These are phyloP conservation scores for Hura crepitans DNA, from an alignment of 441 rosid species.

Conservation along the genomic window DNA sequence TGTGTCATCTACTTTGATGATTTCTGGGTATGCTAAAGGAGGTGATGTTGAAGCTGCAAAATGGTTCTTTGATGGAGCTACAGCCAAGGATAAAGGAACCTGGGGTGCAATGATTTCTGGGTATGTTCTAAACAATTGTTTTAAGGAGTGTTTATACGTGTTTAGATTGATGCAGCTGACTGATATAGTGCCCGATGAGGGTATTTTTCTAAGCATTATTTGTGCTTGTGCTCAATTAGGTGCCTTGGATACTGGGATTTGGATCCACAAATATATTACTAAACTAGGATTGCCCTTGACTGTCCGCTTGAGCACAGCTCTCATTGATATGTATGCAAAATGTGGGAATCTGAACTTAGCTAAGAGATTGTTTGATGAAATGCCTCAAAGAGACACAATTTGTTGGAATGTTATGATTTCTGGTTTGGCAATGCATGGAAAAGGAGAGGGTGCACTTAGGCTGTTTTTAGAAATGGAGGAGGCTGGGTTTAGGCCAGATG, in stretches of 20 bases:
- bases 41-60: constrained; percentile 42
- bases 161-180: constrained; percentile 41
- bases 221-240: constrained; percentile 45
- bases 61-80: constrained; percentile 37
- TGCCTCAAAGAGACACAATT: constrained; percentile 44
- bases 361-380: constrained; percentile 40
- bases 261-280: constrained; percentile 46
- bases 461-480: constrained; percentile 49
- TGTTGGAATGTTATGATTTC: constrained; percentile 62
- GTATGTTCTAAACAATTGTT: constrained; percentile 41
- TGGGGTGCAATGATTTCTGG: constrained; percentile 59
- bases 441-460: constrained; percentile 42
- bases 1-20: constrained; percentile 48
- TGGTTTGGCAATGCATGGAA: constrained; percentile 60
- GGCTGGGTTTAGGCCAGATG: constrained; percentile 41
- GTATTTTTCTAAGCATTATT: constrained; percentile 34
- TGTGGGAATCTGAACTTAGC: constrained; percentile 58
- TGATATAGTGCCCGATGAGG: constrained; percentile 38
- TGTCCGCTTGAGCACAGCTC: constrained; percentile 47
- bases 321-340: constrained; percentile 64
- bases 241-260: constrained; percentile 42
- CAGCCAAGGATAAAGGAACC: constrained; percentile 40
- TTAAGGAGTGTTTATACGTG: constrained; percentile 40
- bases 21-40: constrained; percentile 41
- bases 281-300: constrained; percentile 29